Evolutionary conservation across 495 filamentous ascomycete species (phyloP), one percentile per base, ranked within the genome.

Genomic region (Monascus purpureus): DNA sequence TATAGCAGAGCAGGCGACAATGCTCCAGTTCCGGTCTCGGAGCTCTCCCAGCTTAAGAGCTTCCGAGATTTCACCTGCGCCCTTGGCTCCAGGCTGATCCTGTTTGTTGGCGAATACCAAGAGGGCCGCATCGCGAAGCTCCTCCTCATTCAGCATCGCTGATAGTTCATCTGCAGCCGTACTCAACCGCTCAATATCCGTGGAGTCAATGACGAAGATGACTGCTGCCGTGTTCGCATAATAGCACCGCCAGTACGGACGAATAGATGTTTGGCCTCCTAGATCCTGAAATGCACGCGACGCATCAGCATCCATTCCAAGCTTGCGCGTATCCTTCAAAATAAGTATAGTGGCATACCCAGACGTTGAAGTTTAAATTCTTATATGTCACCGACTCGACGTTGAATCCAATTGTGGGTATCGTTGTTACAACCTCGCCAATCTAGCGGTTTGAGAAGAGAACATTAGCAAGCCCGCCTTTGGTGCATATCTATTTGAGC

Each of bases 171-270:
- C 90, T 6, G 85, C 74, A 1, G 90, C 90, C 1, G 85, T 96
- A 29, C 81, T 76, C 27, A 97, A 61, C 28, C 90, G 82, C 40
- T 94, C 83, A 46, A 95, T 87, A 72, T 97, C 90, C 36, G 90
- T 96, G 28, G 80, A 86, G 50, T 97, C 90, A 47, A 97, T 88
- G 35, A 97, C 90, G 59, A 97, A 97, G 43, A 97, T 80, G 37
- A 97, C 92, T 9, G 90, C 90, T n/a, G 92, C 90, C 2, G 92
- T 97, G 62, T 96, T 95, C 47, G 90, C 87, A 52, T 96, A 97
- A 68, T 97, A 97, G 57, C 92, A 96, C 45, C 90, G 75, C 90
- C 90, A 97, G 62, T 96, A 97, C 7, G 90, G 90, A 41, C 90
- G 75, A 49, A 97, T 96, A 32, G 79, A 85, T 9, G 90, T 96